Percentiles rank a stretch among this genome's conserved stretches.
Conservation (phyloP, 129 eudicot species). For the Helichrysum umbraculigerum region DNA sequence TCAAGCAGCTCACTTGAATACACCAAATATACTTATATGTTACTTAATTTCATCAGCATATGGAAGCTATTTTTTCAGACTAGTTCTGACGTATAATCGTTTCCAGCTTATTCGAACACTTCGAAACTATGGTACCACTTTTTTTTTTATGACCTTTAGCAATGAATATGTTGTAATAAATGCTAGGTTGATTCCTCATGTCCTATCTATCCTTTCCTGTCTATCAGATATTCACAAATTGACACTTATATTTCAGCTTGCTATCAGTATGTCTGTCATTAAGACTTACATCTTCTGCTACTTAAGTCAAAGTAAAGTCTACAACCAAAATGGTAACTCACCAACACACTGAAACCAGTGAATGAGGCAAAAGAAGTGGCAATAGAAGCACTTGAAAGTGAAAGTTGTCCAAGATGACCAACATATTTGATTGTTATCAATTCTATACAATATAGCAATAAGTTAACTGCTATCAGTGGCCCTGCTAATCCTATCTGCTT, state of each 20-base stretch:
- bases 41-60: too few species aligned
- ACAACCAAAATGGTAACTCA: constrained; percentile 13
- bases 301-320: constrained; percentile 4
- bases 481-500: constrained; percentile 54
- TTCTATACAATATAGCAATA: constrained; percentile 60
- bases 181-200: too few species aligned
- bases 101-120: not conserved
- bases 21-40: too few species aligned
- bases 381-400: constrained; percentile 78
- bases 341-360: constrained; percentile 72
- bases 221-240: not conserved
- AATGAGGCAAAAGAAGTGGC: constrained; percentile 77
- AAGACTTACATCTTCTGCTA: not conserved
- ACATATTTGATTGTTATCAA: constrained; percentile 66
- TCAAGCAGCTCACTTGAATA: too few species aligned
- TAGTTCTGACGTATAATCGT: not conserved
- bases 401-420: constrained; percentile 67
- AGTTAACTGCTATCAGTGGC: constrained; percentile 67
- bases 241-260: too few species aligned
- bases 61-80: not conserved
- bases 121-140: too few species aligned
- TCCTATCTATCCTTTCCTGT: too few species aligned
- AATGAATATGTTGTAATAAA: too few species aligned
- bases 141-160: too few species aligned
- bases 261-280: not conserved